phyloP scores from a whole-genome alignment of 1,139 yeast species.

The Hemisphaericaspora subhashii region DNA sequence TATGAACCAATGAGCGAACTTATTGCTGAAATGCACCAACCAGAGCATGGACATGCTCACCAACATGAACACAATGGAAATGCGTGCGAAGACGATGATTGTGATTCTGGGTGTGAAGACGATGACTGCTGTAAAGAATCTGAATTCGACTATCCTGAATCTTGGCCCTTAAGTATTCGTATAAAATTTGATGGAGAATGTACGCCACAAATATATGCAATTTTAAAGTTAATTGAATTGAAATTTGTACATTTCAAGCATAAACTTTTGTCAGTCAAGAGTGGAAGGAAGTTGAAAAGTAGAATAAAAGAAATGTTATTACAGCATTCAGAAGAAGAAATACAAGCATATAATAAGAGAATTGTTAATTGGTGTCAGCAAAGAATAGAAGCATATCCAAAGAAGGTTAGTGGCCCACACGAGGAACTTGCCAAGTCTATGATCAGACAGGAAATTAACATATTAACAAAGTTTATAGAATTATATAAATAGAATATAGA shows the following conservation, averaged over 20 bases:
- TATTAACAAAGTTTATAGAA: slow-evolving; percentile 16
- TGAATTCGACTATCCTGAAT: slow-evolving; percentile 23
- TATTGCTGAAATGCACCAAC: slow-evolving; percentile 14
- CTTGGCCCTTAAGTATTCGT: slow-evolving; percentile 31
- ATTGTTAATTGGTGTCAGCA: slow-evolving; percentile 24
- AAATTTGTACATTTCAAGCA: slow-evolving; percentile 26
- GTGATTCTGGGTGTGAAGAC: slow-evolving; percentile 11
- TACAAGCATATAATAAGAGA: slow-evolving; percentile 15
- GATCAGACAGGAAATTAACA: slow-evolving; percentile 20
- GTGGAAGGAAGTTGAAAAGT: slow-evolving; percentile 9
- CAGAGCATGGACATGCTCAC: slow-evolving; percentile 12
- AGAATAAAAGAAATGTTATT: slow-evolving; percentile 11
- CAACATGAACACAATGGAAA: slow-evolving; percentile 16
- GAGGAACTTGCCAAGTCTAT: slow-evolving; percentile 13
- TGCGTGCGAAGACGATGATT: slow-evolving; percentile 19
- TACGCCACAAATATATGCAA: slow-evolving; percentile 27
- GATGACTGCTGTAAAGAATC: slow-evolving; percentile 16
- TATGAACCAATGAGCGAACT: slow-evolving; percentile 43
- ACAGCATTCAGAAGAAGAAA: slow-evolving; percentile 13
- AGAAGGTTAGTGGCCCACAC: slow-evolving; percentile 11
- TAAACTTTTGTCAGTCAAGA: slow-evolving; percentile 12
- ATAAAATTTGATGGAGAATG: slow-evolving; percentile 24
- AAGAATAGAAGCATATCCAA: slow-evolving; percentile 19
- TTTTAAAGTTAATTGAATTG: slow-evolving; percentile 25
- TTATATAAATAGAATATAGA: slow-evolving; percentile 6